These are phyloP conservation scores for Sonneratia alba DNA, from an alignment of 345 rosid species.

Conservation along the genomic window DNA sequence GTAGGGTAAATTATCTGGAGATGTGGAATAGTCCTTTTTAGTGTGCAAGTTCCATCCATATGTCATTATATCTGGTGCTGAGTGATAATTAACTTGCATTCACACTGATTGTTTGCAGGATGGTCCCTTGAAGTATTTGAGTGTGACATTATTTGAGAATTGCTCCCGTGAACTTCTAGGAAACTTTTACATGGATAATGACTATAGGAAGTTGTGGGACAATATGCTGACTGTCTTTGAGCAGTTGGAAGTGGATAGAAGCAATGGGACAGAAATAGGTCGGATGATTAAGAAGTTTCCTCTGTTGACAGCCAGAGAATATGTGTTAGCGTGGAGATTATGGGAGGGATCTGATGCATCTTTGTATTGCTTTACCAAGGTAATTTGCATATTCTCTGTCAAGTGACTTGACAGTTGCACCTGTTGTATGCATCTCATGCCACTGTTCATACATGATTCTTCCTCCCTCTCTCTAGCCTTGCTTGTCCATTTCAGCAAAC, in stretches of 20 bases:
- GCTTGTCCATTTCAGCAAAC: neutral
- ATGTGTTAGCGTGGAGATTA: slow-evolving; percentile 72
- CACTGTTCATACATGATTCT: neutral
- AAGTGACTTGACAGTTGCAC: neutral
- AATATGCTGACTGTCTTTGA: slow-evolving; percentile 56
- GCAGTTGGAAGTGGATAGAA: slow-evolving; percentile 54
- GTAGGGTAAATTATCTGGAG: neutral
- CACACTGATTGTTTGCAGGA: slow-evolving; percentile 36
- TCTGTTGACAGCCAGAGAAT: slow-evolving; percentile 74
- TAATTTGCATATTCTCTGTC: slow-evolving; percentile 12
- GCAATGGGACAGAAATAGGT: slow-evolving; percentile 64
- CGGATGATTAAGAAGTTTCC: slow-evolving; percentile 76
- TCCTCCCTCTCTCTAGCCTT: neutral
- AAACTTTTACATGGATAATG: slow-evolving; percentile 88
- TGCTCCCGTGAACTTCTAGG: slow-evolving; percentile 51
- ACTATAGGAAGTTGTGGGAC: slow-evolving; percentile 80
- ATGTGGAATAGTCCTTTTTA: neutral
- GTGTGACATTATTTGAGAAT: slow-evolving; percentile 61
- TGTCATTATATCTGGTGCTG: neutral
- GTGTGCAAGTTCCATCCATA: neutral
- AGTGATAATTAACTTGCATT: neutral
- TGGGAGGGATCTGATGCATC: slow-evolving; percentile 73
- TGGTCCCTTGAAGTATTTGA: slow-evolving; percentile 66
- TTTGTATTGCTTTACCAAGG: slow-evolving; percentile 86
- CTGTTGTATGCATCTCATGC: neutral